A percentile compares a stretch with the other conserved stretches of the same genome.
These are phyloP conservation scores for Hymenoscyphus infarciens DNA, from an alignment of 2,329 filamentous ascomycete genomes.

Conservation along the genomic window DNA sequence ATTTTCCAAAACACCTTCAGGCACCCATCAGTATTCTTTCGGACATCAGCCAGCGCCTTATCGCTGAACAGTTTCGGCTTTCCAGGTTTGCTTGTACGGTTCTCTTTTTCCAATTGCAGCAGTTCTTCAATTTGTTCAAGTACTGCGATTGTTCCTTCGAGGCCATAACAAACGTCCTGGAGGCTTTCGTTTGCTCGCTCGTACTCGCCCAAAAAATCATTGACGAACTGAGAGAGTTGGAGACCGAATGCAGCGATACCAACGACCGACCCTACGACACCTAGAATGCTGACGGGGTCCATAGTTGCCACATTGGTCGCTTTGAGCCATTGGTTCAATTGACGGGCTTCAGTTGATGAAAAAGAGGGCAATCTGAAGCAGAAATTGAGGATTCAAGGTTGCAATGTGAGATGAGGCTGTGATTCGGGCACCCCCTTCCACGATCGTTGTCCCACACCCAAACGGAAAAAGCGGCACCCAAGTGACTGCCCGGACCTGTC, in stretches of 20 bases:
- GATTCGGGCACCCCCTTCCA: neutral
- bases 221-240: conserved; percentile 5
- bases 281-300: conserved; percentile 11
- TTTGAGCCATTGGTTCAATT: neutral
- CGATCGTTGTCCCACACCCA: neutral
- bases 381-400: neutral
- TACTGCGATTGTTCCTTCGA: neutral
- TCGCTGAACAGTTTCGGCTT: neutral
- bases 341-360: neutral
- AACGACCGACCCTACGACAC: conserved; percentile 11
- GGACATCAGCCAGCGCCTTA: conserved; percentile 1
- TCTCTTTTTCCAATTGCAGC: neutral
- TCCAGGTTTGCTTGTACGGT: neutral
- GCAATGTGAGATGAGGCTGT: neutral
- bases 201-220: conserved; percentile 1
- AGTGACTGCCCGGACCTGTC: no score
- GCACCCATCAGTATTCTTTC: neutral
- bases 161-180: neutral
- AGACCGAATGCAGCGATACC: conserved; percentile 11
- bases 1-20: conserved; percentile 1
- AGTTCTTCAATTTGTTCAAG: conserved; percentile 2
- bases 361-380: neutral
- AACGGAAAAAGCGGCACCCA: neutral
- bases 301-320: conserved; percentile 8
- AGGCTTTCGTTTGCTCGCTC: neutral